Evolutionary conservation across 768 basidiomycete genomes (phyloP).

Genomic region (Leccinum incarnatum): DNA sequence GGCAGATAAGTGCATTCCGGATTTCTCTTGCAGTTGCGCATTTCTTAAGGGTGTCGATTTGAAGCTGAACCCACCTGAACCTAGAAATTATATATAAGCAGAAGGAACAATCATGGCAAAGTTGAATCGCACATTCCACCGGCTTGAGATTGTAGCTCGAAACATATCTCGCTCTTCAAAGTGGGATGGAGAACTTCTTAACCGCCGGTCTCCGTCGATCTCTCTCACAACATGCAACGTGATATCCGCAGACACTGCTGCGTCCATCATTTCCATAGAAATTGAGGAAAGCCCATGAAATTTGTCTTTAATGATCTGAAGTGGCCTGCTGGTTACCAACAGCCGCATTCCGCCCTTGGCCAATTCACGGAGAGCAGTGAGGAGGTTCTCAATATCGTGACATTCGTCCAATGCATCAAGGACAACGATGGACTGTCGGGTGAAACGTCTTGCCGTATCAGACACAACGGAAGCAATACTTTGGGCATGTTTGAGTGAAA

Average conservation of each 20-base stretch:
- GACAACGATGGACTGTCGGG: slow-evolving; percentile 3
- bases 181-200: background rate
- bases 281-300: slow-evolving; percentile 3
- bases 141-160: background rate
- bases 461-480: background rate
- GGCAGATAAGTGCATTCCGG: slow-evolving; percentile 2
- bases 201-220: background rate
- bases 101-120: background rate
- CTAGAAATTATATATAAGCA: background rate
- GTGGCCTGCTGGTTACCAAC: slow-evolving; percentile 13
- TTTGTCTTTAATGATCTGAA: slow-evolving; percentile 5
- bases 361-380: slow-evolving; percentile 1
- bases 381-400: background rate
- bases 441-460: background rate
- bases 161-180: slow-evolving; percentile 8
- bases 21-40: slow-evolving; percentile 6
- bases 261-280: slow-evolving; percentile 1
- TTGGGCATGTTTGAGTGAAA: background rate
- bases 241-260: slow-evolving; percentile 7
- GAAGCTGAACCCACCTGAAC: slow-evolving; percentile 22
- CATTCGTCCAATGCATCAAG: slow-evolving; percentile 23
- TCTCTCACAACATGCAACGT: slow-evolving; percentile 3
- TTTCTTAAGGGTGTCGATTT: slow-evolving; percentile 8
- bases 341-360: background rate
- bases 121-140: slow-evolving; percentile 10